phyloP scores from a whole-genome alignment of 805 yeast species.

The Hanseniaspora thailandica region DNA sequence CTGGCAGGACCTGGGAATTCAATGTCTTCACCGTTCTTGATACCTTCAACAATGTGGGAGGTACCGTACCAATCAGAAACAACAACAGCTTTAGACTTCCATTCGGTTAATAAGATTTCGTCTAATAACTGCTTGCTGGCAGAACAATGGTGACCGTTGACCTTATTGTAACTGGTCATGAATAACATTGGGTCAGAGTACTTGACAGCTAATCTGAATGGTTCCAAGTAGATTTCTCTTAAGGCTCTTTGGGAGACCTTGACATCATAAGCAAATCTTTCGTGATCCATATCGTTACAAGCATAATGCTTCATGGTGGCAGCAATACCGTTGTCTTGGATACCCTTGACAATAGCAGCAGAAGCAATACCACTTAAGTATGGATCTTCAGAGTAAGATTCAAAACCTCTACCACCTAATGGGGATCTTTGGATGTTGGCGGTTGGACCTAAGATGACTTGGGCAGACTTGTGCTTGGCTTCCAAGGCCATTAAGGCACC shows the following conservation, averaged over 20 bases:
- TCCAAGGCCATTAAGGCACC: constrained; percentile 45
- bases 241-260: constrained; percentile 48
- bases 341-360: constrained; percentile 41
- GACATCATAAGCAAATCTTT: constrained; percentile 39
- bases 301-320: constrained; percentile 55
- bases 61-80: constrained; percentile 60
- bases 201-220: constrained; percentile 49
- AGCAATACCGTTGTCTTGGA: constrained; percentile 39
- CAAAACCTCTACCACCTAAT: constrained; percentile 52
- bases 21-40: constrained; percentile 47
- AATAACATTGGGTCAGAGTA: constrained; percentile 42
- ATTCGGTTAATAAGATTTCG: constrained; percentile 42
- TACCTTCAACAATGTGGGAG: constrained; percentile 36
- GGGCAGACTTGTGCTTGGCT: constrained; percentile 43
- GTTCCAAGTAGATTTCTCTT: constrained; percentile 52
- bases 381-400: constrained; percentile 54
- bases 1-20: constrained; percentile 58
- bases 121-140: constrained; percentile 35
- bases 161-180: constrained; percentile 54
- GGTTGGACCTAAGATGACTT: constrained; percentile 40
- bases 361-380: constrained; percentile 37
- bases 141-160: constrained; percentile 50
- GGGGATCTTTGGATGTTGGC: constrained; percentile 48
- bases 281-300: constrained; percentile 51
- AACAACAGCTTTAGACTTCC: constrained; percentile 44